Evolutionary conservation across 352 stramenopile genomes (phyloP).

Genomic region (Elongisporangium anandrum): DNA sequence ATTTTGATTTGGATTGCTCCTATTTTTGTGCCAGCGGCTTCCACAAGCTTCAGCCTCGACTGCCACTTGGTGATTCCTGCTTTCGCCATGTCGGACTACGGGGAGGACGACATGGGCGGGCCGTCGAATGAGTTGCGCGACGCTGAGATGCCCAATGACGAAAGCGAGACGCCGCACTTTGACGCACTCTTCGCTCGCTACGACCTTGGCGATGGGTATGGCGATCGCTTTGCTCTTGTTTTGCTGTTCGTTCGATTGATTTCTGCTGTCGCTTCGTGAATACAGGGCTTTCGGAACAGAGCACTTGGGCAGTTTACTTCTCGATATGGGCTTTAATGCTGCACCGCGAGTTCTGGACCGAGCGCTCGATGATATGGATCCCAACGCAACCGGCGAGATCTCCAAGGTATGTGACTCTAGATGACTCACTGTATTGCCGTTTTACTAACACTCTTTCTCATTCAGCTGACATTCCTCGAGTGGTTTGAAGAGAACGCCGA

Average conservation of each 20-base stretch:
- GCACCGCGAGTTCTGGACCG: constrained; percentile 41
- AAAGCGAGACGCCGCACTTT: constrained; percentile 63
- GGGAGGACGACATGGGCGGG: constrained; percentile 13
- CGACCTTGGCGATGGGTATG: constrained; percentile 31
- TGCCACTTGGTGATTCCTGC: neutral
- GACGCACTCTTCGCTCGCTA: constrained; percentile 52
- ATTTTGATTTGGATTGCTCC: neutral
- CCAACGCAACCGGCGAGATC: constrained; percentile 61
- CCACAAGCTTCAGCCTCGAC: neutral
- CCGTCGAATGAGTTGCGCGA: constrained; percentile 9
- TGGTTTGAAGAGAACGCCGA: constrained; percentile 73
- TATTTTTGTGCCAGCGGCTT: neutral
- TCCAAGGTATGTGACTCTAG: constrained; percentile 24
- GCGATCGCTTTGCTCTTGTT: neutral
- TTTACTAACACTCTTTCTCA: neutral
- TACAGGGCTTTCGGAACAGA: constrained; percentile 48
- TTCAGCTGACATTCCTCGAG: constrained; percentile 53
- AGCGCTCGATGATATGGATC: constrained; percentile 67
- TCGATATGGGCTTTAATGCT: constrained; percentile 70
- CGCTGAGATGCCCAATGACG: constrained; percentile 14
- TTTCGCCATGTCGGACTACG: constrained; percentile 18
- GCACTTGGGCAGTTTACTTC: constrained; percentile 48
- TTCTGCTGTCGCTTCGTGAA: neutral
- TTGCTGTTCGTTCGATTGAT: too few species aligned
- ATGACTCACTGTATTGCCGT: neutral